Evolutionary conservation across 2,329 filamentous ascomycete genomes (phyloP), one percentile per base, ranked within the genome.

Genomic region (Colletotrichum sp.): DNA sequence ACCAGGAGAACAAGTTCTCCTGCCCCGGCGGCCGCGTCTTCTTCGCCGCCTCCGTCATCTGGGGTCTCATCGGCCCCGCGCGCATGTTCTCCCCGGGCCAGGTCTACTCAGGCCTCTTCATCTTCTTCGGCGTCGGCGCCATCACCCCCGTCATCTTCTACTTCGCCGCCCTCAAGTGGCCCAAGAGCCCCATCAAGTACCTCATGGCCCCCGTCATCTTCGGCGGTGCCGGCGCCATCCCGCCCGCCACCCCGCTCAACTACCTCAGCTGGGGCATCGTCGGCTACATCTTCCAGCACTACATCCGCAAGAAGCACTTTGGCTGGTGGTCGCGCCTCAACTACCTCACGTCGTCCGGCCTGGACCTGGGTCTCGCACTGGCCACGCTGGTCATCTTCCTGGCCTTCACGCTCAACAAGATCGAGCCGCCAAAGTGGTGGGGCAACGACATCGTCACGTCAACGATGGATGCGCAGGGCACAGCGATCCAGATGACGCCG

Each of bases 271-370:
- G 94, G 93, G 93, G 92, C 21, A 85, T 93, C 72, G 92, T 95
- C 5, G 94, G 94, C 34, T 92, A 91, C 79, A 77, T 94, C 36
- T 95, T 95, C 87, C 93, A 95, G 82, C 92, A 91, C 82, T 89
- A 87, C 80, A 90, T 95, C 81, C 92, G 92, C 83, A 90, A 90
- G 80, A 88, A 89, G 16, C 89, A 91, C 82, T 92, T 91, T 77
- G 89, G 85, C 32, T 95, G 94, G 94, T 95, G 94, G 94, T 91
- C 90, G 83, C 89, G 92, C 30, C 90, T 94, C 81, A 95, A 95
- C 85, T 95, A 94, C 80, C 84, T 95, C 76, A 93, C 93, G 0
- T 93, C 92, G 15, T 93, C 93, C 0, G 93, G 91, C 0, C 86
- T 95, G 64, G 94, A 95, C 79, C 87, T 94, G 15, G 94, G 93